Conservation (phyloP, 2,329 filamentous ascomycete genomes). For the Phaeosphaeriaceae sp. region DNA sequence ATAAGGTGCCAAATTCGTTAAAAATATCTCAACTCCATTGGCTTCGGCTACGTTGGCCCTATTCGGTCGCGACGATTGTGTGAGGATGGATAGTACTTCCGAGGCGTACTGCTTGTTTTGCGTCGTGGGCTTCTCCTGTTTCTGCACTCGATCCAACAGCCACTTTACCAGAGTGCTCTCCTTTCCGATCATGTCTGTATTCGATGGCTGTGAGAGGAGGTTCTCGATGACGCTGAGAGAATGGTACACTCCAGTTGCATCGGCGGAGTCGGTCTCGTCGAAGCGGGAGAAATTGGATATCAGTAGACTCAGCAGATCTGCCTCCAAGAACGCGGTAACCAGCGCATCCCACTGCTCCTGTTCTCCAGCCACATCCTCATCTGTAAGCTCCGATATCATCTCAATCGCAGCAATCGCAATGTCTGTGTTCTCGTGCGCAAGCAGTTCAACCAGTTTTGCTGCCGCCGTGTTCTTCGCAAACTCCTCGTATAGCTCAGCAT, state of each 20-base stretch:
- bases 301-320: conserved; percentile 76
- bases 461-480: conserved; percentile 78
- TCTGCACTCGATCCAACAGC: conserved; percentile 77
- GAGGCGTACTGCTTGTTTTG: conserved; percentile 97
- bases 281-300: conserved; percentile 80
- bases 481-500: conserved; percentile 81
- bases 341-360: conserved; percentile 82
- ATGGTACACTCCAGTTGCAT: conserved; percentile 86
- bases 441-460: conserved; percentile 75
- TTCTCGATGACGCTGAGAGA: conserved; percentile 84
- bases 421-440: conserved; percentile 96
- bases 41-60: conserved; percentile 67
- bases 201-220: conserved; percentile 72
- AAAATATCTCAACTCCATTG: conserved; percentile 78
- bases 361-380: conserved; percentile 86
- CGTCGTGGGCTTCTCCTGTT: conserved; percentile 70
- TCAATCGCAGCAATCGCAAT: conserved; percentile 92
- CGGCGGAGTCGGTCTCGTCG: conserved; percentile 74
- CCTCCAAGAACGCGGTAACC: conserved; percentile 66
- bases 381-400: conserved; percentile 87
- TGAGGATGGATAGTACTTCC: conserved; percentile 87
- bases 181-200: conserved; percentile 75
- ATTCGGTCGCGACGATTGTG: conserved; percentile 76
- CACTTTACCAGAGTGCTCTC: conserved; percentile 75
- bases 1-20: conserved; percentile 85